Evolutionary conservation across 352 stramenopile genomes (phyloP).

Genomic region (Pythium phragmitis): DNA sequence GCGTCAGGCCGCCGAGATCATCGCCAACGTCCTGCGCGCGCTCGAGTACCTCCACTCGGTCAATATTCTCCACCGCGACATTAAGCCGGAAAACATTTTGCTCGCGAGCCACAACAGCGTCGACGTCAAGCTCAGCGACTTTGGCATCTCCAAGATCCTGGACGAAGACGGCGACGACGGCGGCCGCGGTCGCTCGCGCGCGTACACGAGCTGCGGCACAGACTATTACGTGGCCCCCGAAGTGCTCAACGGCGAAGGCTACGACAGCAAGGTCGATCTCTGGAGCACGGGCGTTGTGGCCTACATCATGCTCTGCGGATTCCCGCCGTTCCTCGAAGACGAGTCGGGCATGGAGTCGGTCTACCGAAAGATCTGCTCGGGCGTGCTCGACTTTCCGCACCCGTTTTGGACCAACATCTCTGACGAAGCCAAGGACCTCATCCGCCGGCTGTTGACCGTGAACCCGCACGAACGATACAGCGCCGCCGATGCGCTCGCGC

Average conservation of each 20-base stretch:
- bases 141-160: slow-evolving; percentile 82
- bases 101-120: slow-evolving; percentile 69
- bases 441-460: slow-evolving; percentile 78
- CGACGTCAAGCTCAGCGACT: slow-evolving; percentile 83
- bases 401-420: slow-evolving; percentile 89
- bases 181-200: slow-evolving; percentile 59
- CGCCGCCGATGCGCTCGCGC: slow-evolving; percentile 63
- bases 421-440: slow-evolving; percentile 80
- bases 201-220: slow-evolving; percentile 86
- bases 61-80: slow-evolving; percentile 88
- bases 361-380: slow-evolving; percentile 83
- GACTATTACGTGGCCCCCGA: slow-evolving; percentile 89
- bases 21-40: slow-evolving; percentile 69
- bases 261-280: slow-evolving; percentile 86
- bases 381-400: slow-evolving; percentile 73
- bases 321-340: slow-evolving; percentile 82
- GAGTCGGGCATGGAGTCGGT: slow-evolving; percentile 81
- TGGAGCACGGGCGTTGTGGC: slow-evolving; percentile 86
- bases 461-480: slow-evolving; percentile 69
- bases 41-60: slow-evolving; percentile 75
- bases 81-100: slow-evolving; percentile 84
- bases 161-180: slow-evolving; percentile 77
- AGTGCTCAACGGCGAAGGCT: slow-evolving; percentile 82
- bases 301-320: slow-evolving; percentile 89
- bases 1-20: slow-evolving; percentile 69